phyloP scores from a whole-genome alignment of 345 rosid genomes.

The Gossypium arboreum region DNA sequence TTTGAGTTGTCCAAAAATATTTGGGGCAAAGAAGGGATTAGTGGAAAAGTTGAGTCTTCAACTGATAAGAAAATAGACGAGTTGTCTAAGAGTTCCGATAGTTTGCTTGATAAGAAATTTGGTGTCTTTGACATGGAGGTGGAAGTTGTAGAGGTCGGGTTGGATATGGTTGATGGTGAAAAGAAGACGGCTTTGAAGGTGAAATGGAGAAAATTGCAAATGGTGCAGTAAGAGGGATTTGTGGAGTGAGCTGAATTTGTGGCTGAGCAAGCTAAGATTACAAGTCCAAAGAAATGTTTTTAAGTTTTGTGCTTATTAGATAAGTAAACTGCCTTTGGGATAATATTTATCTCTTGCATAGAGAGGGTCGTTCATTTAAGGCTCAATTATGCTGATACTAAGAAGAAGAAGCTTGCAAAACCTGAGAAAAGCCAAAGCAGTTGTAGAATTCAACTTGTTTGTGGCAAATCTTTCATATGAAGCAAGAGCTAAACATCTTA shows the following conservation, averaged over 20 bases:
- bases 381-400: constrained; percentile 55
- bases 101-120: not conserved
- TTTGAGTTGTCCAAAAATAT: too few relatives aligned
- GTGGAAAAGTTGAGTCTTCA: too few relatives aligned
- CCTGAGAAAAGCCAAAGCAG: constrained; percentile 33
- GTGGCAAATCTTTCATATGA: constrained; percentile 65
- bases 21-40: too few relatives aligned
- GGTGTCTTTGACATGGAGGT: constrained; percentile 16
- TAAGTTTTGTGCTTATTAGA: too few relatives aligned
- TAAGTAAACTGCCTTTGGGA: too few relatives aligned
- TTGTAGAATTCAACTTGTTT: constrained; percentile 57
- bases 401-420: constrained; percentile 44
- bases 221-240: constrained; percentile 21
- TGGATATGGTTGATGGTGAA: constrained; percentile 12
- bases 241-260: constrained; percentile 16
- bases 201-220: constrained; percentile 26
- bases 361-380: constrained; percentile 52
- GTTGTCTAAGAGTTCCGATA: not conserved
- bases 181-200: constrained; percentile 21
- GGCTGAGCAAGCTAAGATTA: constrained; percentile 17
- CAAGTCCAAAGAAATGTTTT: not conserved
- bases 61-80: not conserved
- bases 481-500: constrained; percentile 61
- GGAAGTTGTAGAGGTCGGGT: constrained; percentile 7
- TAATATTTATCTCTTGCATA: too few relatives aligned